These are phyloP conservation scores for Selaginella moellendorffii DNA, from an alignment of 75 land plant species.

Conservation along the genomic window DNA sequence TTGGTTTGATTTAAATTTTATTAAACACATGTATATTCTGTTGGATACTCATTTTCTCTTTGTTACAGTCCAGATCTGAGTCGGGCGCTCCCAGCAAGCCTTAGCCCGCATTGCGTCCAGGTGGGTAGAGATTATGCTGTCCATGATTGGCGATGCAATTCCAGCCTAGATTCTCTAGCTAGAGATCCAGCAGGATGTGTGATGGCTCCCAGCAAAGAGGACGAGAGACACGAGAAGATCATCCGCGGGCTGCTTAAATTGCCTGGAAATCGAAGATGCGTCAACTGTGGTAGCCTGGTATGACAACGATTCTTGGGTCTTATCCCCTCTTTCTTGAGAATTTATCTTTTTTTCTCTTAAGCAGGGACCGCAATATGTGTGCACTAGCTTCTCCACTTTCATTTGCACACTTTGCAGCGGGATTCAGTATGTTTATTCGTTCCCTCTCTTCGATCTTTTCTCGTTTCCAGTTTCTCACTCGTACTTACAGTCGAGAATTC, in stretches of 20 bases:
- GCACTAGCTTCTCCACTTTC: constrained; percentile 90
- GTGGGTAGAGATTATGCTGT: too few relatives aligned
- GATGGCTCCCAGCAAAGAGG: constrained; percentile 50
- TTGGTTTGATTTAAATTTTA: too few relatives aligned
- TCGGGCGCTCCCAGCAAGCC: too few relatives aligned
- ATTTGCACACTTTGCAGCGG: constrained; percentile 95
- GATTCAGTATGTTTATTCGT: constrained; percentile 58
- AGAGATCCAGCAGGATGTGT: too few relatives aligned
- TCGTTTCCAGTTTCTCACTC: neutral
- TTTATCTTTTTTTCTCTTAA: constrained; percentile 7
- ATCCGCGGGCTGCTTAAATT: constrained; percentile 52
- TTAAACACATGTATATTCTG: too few relatives aligned
- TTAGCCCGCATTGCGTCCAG: too few relatives aligned
- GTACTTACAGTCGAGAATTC: constrained; percentile 93
- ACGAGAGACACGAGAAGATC: constrained; percentile 70
- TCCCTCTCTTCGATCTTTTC: neutral
- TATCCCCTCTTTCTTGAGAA: neutral
- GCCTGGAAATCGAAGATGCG: constrained; percentile 50
- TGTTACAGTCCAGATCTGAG: too few relatives aligned
- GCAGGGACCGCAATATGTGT: constrained; percentile 97
- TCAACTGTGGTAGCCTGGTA: constrained; percentile 78
- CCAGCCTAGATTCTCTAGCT: too few relatives aligned
- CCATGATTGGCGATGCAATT: too few relatives aligned
- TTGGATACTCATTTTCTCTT: too few relatives aligned
- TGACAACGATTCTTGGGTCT: constrained; percentile 1